Base-by-base conservation (phyloP, 2,329 filamentous ascomycete species). In the Elsinoe arachidis region DNA sequence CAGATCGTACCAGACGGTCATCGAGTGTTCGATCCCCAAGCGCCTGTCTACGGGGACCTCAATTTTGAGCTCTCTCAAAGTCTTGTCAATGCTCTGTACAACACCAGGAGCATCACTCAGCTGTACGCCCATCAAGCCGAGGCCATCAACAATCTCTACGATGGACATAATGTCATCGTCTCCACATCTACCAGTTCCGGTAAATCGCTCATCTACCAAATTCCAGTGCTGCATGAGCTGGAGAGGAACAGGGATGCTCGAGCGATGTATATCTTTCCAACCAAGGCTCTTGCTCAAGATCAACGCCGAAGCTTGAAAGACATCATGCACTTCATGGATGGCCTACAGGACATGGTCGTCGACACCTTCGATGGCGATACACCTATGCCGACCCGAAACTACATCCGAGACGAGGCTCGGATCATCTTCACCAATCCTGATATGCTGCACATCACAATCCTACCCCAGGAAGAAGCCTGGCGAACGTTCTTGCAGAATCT, bases 381-480 rank as follows among this genome's bases (percentile, higher is more conserved):
- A 0, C 84, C 88, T 0, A 91, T 95, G 83, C 71, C 74, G 4
- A 85, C 87, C 60, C 82, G 93, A 19, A 89, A 89, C 62, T 68
- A 77, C 26, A 92, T 99, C 61, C 83, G 92, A 5, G 91, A 97
- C 38, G 85, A 95, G 71, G 93, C 87, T 0, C 81, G 90, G 21
- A 90, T 97, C 61, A 92, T 99, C 53, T 96, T 99, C 67, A 99
- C 93, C 0, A 99, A 99, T 65, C 93, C 93, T 0, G 93, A 99
- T 66, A 99, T 97, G 91, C 78, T 99, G 35, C 93, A 99, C 64
- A 83, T 96, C 34, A 95, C 90, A 0, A 95, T 99, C 23, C 73
- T 99, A 2, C 92, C 93, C 0, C 88, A 96, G 66, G 93, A 99
- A 73, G 86, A 90, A 61, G 81, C 81, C 30, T 99, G 93, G 93